A percentile compares a stretch with the other conserved stretches of the same genome.
Evolutionary conservation across 192 early-diverging fungal genomes (phyloP).

Genomic region (Coemansia sp.): DNA sequence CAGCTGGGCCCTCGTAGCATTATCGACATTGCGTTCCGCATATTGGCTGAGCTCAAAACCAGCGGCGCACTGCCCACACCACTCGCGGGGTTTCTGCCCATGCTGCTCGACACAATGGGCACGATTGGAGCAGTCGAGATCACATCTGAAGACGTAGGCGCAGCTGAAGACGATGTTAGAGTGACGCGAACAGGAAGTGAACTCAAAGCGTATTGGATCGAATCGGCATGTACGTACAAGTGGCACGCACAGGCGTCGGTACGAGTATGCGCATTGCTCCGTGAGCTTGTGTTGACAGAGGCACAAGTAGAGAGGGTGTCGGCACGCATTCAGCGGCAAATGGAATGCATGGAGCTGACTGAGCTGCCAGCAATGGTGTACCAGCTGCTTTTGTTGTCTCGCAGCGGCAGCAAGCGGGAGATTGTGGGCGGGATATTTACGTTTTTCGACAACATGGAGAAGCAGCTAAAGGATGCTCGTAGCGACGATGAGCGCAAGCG

Average conservation of each 20-base stretch:
- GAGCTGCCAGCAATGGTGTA: slow-evolving; percentile 68
- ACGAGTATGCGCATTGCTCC: slow-evolving; percentile 29
- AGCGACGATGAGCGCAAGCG: background rate
- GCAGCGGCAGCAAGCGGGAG: slow-evolving; percentile 58
- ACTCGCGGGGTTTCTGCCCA: slow-evolving; percentile 24
- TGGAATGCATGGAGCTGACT: slow-evolving; percentile 17
- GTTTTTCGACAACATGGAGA: slow-evolving; percentile 61
- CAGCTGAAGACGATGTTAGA: slow-evolving; percentile 5
- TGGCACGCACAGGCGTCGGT: slow-evolving; percentile 40
- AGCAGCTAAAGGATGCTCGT: background rate
- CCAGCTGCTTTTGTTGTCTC: slow-evolving; percentile 65
- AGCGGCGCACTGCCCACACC: slow-evolving; percentile 26
- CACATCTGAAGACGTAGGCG: background rate
- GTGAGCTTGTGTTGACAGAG: slow-evolving; percentile 31
- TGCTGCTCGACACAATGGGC: slow-evolving; percentile 47
- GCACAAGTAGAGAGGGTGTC: slow-evolving; percentile 19
- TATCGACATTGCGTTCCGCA: slow-evolving; percentile 38
- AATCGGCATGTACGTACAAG: slow-evolving; percentile 37
- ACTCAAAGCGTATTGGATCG: slow-evolving; percentile 49
- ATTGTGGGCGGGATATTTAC: slow-evolving; percentile 58
- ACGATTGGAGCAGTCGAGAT: slow-evolving; percentile 41
- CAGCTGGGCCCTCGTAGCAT: slow-evolving; percentile 28
- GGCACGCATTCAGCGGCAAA: slow-evolving; percentile 34
- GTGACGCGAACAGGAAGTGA: slow-evolving; percentile 33
- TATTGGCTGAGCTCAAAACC: slow-evolving; percentile 43